Evolutionary conservation across 805 yeast genomes (phyloP).

Genomic region (Ogataea sp.): DNA sequence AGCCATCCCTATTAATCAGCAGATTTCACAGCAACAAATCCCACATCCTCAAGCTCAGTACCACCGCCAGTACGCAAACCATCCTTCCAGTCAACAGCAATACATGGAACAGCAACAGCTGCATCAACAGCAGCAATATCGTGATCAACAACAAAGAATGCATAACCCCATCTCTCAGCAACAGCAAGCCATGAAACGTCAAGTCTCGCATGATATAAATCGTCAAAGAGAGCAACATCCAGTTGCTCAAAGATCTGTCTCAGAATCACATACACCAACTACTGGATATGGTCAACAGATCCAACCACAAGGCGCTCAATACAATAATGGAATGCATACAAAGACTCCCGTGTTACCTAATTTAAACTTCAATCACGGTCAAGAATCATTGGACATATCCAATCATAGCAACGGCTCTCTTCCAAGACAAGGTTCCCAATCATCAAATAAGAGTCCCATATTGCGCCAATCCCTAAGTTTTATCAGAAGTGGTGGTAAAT

Average conservation of each 20-base stretch:
- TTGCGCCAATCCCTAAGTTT: conserved; percentile 30
- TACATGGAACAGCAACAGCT: neutral
- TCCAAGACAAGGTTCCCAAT: neutral
- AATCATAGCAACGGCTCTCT: neutral
- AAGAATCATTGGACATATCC: conserved; percentile 1
- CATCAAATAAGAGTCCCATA: conserved; percentile 24
- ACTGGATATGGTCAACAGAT: neutral
- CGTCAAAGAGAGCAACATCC: neutral
- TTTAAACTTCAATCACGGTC: neutral
- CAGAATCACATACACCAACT: too few species aligned
- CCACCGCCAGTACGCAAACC: neutral
- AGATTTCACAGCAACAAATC: neutral
- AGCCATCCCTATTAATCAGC: neutral
- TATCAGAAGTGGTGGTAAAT: conserved; percentile 21
- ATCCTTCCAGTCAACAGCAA: neutral
- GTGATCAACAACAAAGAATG: conserved; percentile 4
- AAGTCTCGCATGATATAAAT: neutral
- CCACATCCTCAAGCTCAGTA: neutral
- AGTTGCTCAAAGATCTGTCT: conserved; percentile 2
- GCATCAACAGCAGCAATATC: conserved; percentile 3
- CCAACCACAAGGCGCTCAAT: conserved; percentile 4
- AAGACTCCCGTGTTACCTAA: conserved; percentile 4
- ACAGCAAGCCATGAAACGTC: conserved; percentile 6
- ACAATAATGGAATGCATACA: conserved; percentile 1
- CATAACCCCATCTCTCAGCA: conserved; percentile 9